phyloP scores from a whole-genome alignment of 768 basidiomycete genomes.

The Bullera alba region DNA sequence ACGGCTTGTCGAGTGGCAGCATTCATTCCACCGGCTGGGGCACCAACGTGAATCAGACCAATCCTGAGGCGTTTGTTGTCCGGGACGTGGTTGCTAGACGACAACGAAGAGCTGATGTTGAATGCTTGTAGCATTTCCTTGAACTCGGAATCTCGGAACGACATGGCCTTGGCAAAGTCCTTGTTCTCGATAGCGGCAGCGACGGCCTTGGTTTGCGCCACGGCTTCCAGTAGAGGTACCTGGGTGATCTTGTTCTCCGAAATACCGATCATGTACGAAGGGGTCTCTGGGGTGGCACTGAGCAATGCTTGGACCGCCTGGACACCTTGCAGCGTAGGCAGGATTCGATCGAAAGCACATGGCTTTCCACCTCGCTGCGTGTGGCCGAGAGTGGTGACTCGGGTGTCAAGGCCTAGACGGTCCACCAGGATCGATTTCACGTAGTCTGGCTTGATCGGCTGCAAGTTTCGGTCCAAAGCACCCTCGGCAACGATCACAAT shows the following conservation, averaged over 20 bases:
- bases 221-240: slow-evolving; percentile 86
- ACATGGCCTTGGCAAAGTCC: slow-evolving; percentile 81
- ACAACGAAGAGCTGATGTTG: slow-evolving; percentile 60
- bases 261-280: slow-evolving; percentile 95
- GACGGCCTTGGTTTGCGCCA: slow-evolving; percentile 84
- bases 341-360: slow-evolving; percentile 82
- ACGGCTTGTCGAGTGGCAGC: slow-evolving; percentile 92
- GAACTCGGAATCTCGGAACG: slow-evolving; percentile 86
- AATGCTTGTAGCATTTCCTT: slow-evolving; percentile 81
- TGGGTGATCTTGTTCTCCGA: slow-evolving; percentile 91
- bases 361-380: slow-evolving; percentile 92
- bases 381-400: slow-evolving; percentile 95
- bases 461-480: slow-evolving; percentile 75
- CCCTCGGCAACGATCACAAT: slow-evolving; percentile 98
- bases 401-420: slow-evolving; percentile 81
- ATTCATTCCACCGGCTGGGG: slow-evolving; percentile 98
- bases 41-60: slow-evolving; percentile 62
- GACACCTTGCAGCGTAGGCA: slow-evolving; percentile 95
- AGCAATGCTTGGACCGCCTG: slow-evolving; percentile 86
- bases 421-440: slow-evolving; percentile 84
- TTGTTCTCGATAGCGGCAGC: slow-evolving; percentile 70
- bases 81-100: slow-evolving; percentile 55
- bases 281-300: slow-evolving; percentile 75
- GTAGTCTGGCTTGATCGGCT: slow-evolving; percentile 85
- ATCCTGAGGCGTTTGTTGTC: slow-evolving; percentile 46